phyloP scores from a whole-genome alignment of 345 rosid species.

The Murraya paniculata region DNA sequence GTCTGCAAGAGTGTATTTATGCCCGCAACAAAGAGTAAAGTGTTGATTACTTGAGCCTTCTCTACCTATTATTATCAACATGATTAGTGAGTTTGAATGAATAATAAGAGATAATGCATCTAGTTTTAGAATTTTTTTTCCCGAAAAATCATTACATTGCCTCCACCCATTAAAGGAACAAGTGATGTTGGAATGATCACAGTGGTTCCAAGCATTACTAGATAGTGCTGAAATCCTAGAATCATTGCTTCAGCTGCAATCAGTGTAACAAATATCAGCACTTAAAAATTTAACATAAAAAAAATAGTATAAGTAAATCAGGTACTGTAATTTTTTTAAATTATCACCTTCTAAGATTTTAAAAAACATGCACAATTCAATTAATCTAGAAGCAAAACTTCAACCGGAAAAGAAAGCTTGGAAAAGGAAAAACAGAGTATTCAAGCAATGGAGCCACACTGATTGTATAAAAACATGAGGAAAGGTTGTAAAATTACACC shows the following conservation, averaged over 20 bases:
- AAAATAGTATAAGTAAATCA: neutral
- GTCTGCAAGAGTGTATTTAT: slow-evolving; percentile 71
- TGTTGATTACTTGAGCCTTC: slow-evolving; percentile 78
- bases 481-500: slow-evolving; percentile 48
- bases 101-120: neutral
- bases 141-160: slow-evolving; percentile 45
- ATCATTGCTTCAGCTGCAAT: slow-evolving; percentile 76
- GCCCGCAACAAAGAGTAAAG: slow-evolving; percentile 71
- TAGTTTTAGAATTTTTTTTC: neutral
- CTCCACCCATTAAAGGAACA: slow-evolving; percentile 89
- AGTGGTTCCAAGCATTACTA: slow-evolving; percentile 87
- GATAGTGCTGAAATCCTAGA: slow-evolving; percentile 88
- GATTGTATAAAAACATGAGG: neutral
- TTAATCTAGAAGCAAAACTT: neutral
- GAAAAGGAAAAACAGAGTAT: neutral
- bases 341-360: neutral
- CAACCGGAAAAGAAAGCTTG: neutral
- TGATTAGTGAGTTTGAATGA: neutral
- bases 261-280: neutral
- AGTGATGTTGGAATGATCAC: slow-evolving; percentile 67
- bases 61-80: slow-evolving; percentile 43
- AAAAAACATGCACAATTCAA: neutral
- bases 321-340: neutral
- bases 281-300: neutral
- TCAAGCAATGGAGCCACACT: neutral